Evolutionary conservation across 129 eudicot genomes (phyloP).

Genomic region (Glebionis coronaria): DNA sequence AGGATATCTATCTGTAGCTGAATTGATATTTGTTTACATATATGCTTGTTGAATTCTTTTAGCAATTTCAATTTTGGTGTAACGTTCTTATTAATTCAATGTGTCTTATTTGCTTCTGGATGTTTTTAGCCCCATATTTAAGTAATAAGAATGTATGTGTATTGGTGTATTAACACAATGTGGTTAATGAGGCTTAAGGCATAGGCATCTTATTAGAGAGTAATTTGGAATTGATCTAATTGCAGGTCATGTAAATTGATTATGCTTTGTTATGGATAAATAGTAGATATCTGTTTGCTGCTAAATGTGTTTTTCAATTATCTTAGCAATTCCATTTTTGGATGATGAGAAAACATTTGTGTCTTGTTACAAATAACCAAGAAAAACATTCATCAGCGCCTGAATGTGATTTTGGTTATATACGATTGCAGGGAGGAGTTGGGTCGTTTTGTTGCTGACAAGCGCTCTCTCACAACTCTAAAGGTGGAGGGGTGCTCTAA

Average conservation of each 20-base stretch:
- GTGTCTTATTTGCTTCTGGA: too few relatives aligned
- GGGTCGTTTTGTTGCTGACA: constrained; percentile 87
- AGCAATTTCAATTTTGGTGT: too few relatives aligned
- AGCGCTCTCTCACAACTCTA: constrained; percentile 66
- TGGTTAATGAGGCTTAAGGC: background rate
- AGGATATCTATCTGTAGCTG: too few relatives aligned
- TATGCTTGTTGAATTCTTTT: too few relatives aligned
- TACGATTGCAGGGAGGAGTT: constrained; percentile 70
- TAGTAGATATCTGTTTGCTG: background rate
- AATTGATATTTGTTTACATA: too few relatives aligned
- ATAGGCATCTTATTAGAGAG: background rate
- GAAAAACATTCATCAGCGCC: background rate
- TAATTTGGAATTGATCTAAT: background rate
- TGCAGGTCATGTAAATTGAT: background rate
- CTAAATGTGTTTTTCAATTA: background rate
- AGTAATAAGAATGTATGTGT: too few relatives aligned
- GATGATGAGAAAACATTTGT: background rate
- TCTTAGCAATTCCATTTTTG: background rate
- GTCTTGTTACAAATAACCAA: background rate
- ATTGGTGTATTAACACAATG: too few relatives aligned
- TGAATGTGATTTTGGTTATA: constrained; percentile 8
- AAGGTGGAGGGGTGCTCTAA: constrained; percentile 89
- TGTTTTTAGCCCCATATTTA: too few relatives aligned
- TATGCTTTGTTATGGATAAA: constrained; percentile 3
- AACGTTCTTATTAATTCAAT: too few relatives aligned